phyloP scores from a whole-genome alignment of 164 flowering plant species.

The Dillenia suffruticosa region DNA sequence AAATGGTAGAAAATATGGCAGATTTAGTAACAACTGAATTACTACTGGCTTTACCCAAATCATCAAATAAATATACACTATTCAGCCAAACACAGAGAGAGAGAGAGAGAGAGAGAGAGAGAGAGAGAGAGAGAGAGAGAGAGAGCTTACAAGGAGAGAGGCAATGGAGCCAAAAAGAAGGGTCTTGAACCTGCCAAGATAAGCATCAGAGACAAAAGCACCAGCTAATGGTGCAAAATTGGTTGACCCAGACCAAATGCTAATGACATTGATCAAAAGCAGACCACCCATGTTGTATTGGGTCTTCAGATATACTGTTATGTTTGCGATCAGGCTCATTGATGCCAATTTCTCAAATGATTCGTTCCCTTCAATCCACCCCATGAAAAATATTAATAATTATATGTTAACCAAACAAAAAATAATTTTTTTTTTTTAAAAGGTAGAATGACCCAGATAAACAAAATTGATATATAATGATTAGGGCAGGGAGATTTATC shows the following conservation, averaged over 20 bases:
- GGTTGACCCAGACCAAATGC: conserved; percentile 36
- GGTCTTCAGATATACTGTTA: conserved; percentile 30
- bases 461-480: neutral
- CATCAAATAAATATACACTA: neutral
- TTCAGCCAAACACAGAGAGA: too few species aligned
- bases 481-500: neutral
- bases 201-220: conserved; percentile 49
- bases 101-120: too few species aligned
- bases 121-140: too few species aligned
- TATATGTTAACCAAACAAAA: neutral
- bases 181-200: conserved; percentile 40
- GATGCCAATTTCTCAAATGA: conserved; percentile 52
- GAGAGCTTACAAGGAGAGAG: conserved; percentile 34
- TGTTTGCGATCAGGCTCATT: conserved; percentile 37
- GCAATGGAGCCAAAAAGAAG: conserved; percentile 40
- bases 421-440: too few species aligned
- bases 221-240: conserved; percentile 39
- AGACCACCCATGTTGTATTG: conserved; percentile 32
- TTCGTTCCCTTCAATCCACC: conserved; percentile 28
- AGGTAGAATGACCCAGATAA: neutral
- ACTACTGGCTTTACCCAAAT: too few species aligned
- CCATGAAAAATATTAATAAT: neutral
- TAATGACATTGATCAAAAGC: conserved; percentile 25
- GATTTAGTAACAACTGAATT: too few species aligned
- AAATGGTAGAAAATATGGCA: too few species aligned